phyloP scores from a whole-genome alignment of 306 rosid species.

The Quercus engelmannii region DNA sequence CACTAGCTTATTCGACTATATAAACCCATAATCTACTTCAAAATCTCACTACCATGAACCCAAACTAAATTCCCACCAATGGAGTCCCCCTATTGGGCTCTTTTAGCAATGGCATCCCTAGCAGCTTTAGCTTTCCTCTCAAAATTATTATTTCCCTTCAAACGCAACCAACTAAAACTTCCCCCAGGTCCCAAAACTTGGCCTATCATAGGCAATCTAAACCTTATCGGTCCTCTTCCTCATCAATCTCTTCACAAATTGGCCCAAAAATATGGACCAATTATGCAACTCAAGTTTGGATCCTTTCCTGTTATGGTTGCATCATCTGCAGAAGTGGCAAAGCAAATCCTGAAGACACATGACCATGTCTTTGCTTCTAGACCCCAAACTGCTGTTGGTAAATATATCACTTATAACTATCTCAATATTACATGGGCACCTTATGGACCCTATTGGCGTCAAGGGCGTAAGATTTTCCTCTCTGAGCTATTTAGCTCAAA shows the following conservation, averaged over 20 bases:
- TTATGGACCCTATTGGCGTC: slow-evolving; percentile 1
- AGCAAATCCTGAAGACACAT: slow-evolving; percentile 22
- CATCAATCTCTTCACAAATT: too few species aligned
- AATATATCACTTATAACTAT: slow-evolving; percentile 30
- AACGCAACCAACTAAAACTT: neutral
- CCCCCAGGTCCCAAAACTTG: slow-evolving; percentile 51
- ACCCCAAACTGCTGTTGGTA: slow-evolving; percentile 36
- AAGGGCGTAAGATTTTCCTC: neutral
- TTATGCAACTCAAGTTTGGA: slow-evolving; percentile 45
- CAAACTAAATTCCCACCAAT: neutral
- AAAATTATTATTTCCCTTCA: neutral
- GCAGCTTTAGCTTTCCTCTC: slow-evolving; percentile 3
- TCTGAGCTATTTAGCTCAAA: too few species aligned
- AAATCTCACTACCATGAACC: too few species aligned
- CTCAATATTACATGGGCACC: slow-evolving; percentile 36
- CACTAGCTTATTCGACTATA: too few species aligned
- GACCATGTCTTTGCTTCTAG: slow-evolving; percentile 38
- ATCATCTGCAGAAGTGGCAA: slow-evolving; percentile 35
- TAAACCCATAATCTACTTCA: too few species aligned
- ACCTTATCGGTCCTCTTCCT: too few species aligned
- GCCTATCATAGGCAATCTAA: slow-evolving; percentile 32
- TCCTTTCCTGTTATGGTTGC: slow-evolving; percentile 32
- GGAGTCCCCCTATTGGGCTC: neutral
- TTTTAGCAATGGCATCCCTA: neutral
- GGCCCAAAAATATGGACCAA: slow-evolving; percentile 30